Conservation (phyloP, 371 early-diverging fungal genomes). For the Mucor sp. region DNA sequence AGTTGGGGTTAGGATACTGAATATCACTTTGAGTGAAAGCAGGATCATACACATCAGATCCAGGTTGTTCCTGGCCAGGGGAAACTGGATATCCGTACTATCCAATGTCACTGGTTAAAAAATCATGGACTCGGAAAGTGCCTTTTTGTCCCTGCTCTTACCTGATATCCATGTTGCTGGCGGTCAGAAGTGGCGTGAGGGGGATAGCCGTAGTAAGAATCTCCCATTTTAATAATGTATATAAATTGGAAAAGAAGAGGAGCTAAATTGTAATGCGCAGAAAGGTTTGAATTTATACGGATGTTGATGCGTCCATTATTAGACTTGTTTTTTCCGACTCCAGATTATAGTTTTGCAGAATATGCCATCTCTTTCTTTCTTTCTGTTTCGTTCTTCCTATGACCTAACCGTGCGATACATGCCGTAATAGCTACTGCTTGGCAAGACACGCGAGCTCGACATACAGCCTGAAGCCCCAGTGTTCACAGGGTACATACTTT, state of each 20-base stretch:
- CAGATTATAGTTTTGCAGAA: neutral
- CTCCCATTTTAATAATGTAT: neutral
- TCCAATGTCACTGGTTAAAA: neutral
- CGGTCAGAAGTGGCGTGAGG: neutral
- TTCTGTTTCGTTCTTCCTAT: neutral
- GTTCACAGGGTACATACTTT: no score
- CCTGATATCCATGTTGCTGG: neutral
- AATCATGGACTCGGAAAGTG: neutral
- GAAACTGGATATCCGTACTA: constrained; percentile 13
- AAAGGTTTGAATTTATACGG: neutral
- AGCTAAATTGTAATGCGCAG: neutral
- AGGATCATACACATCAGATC: constrained; percentile 21
- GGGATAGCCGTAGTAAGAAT: neutral
- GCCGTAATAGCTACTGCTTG: neutral
- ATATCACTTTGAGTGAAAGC: constrained; percentile 17
- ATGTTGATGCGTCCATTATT: neutral
- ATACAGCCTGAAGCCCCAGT: no score
- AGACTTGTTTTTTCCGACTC: neutral
- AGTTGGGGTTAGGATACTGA: constrained; percentile 19
- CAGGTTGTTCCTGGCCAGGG: neutral
- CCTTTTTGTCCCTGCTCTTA: neutral
- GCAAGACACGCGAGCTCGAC: no score
- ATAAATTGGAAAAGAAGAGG: neutral
- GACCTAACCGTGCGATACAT: neutral
- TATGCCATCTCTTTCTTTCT: neutral